Evolutionary conservation across 2,329 filamentous ascomycete species (phyloP), one percentile per base, ranked within the genome.

Genomic region (Fusarium subglutinans): DNA sequence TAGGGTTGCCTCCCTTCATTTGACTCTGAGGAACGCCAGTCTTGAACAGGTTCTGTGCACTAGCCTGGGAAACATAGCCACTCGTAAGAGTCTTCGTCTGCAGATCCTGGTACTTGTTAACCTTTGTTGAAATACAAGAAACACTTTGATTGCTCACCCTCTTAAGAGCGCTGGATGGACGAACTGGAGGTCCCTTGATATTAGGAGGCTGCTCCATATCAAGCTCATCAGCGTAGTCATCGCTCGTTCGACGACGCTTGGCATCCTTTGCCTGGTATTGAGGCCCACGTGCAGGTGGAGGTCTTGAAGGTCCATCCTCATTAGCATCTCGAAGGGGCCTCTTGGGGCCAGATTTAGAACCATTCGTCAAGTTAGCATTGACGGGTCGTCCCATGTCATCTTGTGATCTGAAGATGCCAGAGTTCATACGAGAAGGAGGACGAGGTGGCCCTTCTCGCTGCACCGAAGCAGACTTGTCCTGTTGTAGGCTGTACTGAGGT

Each of bases 131-230:
- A 11, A 24, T 8, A 26, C 5, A 33, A 18, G 15, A 50, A 18
- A 18, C 24, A 12, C n/a, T n/a, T 24, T 18, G 22, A 35, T 24
- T 57, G 26, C 86, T 83, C 84, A 94, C 91, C 89, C 94, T 95
- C 82, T 90, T 90, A 77, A 87, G 84, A 41, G 85, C 87, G 55
- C 88, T 91, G 5, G 94, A 97, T 70, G 95, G 94, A 66, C 95
- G 91, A 75, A 97, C 94, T 11, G 95, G 94, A 59, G 94, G 94
- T 20, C 92, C 93, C 85, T 95, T 96, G 77, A 95, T 87, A 66
- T 84, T 87, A 33, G 83, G 84, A 51, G 90, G 87, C 45, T 89
- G 87, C 64, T 90, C 87, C 78, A 87, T 86, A 53, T 90, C 87
- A 48, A 87, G 83, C 62, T 91, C 90, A 63, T 92, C 89, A 72